Conservation (phyloP, 208 protist species). For the Naegleria gruberi region DNA sequence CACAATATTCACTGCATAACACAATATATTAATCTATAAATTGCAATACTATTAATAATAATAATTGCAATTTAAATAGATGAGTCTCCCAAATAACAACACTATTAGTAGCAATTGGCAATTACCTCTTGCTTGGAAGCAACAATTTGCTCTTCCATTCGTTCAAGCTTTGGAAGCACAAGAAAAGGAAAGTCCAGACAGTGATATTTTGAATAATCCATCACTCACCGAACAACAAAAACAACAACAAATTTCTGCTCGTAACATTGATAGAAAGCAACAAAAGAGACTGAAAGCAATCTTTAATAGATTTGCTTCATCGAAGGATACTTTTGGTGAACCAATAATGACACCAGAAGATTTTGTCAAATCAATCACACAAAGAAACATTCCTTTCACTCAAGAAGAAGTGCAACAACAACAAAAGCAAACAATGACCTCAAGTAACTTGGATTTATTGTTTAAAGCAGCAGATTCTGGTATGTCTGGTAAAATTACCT, state of each 20-base stretch:
- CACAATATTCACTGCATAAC: too few species aligned
- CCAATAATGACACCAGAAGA: slow-evolving; percentile 18
- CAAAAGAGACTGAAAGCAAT: neutral
- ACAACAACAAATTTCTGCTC: neutral
- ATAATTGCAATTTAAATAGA: too few species aligned
- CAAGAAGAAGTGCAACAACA: neutral
- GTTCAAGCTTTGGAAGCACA: neutral
- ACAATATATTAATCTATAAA: too few species aligned
- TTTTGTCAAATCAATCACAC: slow-evolving; percentile 8
- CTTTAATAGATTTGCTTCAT: neutral
- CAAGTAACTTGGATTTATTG: neutral
- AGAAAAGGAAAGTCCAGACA: neutral
- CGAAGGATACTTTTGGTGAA: neutral
- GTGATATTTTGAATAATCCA: neutral
- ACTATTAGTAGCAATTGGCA: neutral
- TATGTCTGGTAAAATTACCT: slow-evolving; percentile 8
- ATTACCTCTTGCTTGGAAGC: neutral
- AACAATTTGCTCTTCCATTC: neutral
- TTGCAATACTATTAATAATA: too few species aligned
- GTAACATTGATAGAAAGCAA: slow-evolving; percentile 2
- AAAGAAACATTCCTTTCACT: neutral
- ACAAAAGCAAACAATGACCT: neutral
- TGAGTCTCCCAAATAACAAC: too few species aligned
- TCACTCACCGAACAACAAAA: neutral
- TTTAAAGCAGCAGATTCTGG: neutral